Base-by-base conservation (phyloP, 495 filamentous ascomycete species). In the Penicillium canariense region DNA sequence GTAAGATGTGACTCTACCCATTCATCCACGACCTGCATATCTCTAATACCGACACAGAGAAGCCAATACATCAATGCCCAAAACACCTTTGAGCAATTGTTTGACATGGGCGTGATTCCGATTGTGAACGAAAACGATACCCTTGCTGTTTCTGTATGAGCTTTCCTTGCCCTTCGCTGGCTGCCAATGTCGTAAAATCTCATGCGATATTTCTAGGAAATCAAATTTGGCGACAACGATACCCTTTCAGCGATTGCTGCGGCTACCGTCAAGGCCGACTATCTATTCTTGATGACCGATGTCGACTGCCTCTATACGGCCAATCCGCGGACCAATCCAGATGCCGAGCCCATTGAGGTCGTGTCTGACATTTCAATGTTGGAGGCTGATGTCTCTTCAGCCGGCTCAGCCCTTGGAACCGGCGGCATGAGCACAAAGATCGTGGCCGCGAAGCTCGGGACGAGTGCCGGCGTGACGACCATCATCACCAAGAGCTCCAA, bases 91-190 rank as follows among this genome's bases (percentile, higher is more conserved):
- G 76, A 81, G 31, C 91, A 96, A 69, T 78, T 98, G 18, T 78
- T 98, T 30, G 84, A 89, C 54, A 96, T 97, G 94, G 90, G 90
- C 1, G 92, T 97, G 11, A 94, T 98, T 55, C 95, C 94, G 2
- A 96, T 98, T 58, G 94, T 98, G 54, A 98, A 98, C 61, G 94
- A 98, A 70, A 98, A 98, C 69, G 94, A 98, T 70, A 98, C 95
- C 5, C 73, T 98, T 39, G 89, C 92, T 36, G 94, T 98, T 64
- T 87, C 93, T 40, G 82, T 85, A 76, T 4, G 50, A 4, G 10
- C 7, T 14, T 11, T 12, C 31, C 28, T 18, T 9, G 8, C 14
- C 17, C 18, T 1, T 35, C 2, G 4, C 10, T 46, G 7, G 8
- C 6, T 14, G 25, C 10, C 22, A 27, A n/a, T n/a, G n/a, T 44